Evolutionary conservation across 2,329 filamentous ascomycete species (phyloP).

Genomic region (Ophiostoma piceae): DNA sequence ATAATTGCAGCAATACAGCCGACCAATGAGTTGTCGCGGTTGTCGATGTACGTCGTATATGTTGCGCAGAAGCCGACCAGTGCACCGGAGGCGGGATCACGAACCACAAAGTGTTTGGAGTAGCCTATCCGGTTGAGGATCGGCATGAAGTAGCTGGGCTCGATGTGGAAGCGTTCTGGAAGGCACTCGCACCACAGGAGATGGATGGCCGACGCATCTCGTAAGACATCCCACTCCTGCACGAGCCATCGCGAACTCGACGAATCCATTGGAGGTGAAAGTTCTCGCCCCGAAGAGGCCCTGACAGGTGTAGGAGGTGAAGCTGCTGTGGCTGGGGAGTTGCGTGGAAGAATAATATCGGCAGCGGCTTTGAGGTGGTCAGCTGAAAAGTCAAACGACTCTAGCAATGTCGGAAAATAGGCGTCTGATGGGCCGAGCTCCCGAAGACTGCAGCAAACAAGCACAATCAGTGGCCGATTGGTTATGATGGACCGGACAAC

Average conservation of each 20-base stretch:
- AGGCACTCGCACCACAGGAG: slow-evolving; percentile 46
- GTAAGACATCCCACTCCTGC: slow-evolving; percentile 38
- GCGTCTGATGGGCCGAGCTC: slow-evolving; percentile 38
- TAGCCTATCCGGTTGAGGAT: slow-evolving; percentile 52
- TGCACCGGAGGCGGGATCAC: slow-evolving; percentile 40
- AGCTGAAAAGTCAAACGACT: slow-evolving; percentile 45
- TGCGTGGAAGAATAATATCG: slow-evolving; percentile 44
- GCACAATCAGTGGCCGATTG: slow-evolving; percentile 46
- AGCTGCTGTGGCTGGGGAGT: slow-evolving; percentile 12
- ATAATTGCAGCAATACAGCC: slow-evolving; percentile 53
- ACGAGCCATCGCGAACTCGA: slow-evolving; percentile 40
- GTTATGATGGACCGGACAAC: slow-evolving; percentile 17
- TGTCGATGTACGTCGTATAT: slow-evolving; percentile 53
- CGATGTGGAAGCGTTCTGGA: slow-evolving; percentile 44
- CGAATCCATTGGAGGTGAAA: slow-evolving; percentile 30
- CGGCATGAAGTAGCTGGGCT: slow-evolving; percentile 39
- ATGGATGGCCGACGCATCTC: slow-evolving; percentile 40
- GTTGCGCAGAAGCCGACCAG: slow-evolving; percentile 56
- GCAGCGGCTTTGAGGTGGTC: slow-evolving; percentile 47
- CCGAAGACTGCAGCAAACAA: slow-evolving; percentile 46
- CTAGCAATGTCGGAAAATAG: slow-evolving; percentile 49
- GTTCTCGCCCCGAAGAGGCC: not conserved
- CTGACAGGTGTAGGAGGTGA: slow-evolving; percentile 22
- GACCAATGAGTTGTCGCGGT: slow-evolving; percentile 47
- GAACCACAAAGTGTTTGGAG: slow-evolving; percentile 52